Percentiles rank a stretch among this genome's conserved stretches.
These are phyloP conservation scores for Claviceps fusiformis DNA, from an alignment of 2,329 filamentous ascomycete species.

Conservation along the genomic window DNA sequence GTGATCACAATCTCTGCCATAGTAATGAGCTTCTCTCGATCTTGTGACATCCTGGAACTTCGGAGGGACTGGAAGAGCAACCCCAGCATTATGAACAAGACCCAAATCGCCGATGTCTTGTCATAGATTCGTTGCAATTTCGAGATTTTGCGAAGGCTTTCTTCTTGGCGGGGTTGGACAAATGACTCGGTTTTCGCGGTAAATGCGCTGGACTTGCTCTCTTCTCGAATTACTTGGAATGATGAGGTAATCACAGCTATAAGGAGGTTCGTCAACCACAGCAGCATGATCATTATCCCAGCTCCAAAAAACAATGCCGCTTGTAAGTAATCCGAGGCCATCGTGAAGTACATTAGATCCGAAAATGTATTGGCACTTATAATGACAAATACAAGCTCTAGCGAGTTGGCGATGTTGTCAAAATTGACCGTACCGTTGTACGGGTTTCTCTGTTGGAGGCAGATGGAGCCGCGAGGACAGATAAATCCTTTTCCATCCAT, in stretches of 20 bases:
- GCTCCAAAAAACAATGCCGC: slow-evolving; percentile 65
- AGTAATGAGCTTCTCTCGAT: slow-evolving; percentile 51
- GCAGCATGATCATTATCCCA: slow-evolving; percentile 77
- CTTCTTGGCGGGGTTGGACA: slow-evolving; percentile 23
- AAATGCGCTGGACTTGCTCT: slow-evolving; percentile 89
- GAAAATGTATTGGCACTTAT: slow-evolving; percentile 98
- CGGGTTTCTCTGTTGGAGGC: slow-evolving; percentile 66
- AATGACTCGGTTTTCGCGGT: slow-evolving; percentile 52
- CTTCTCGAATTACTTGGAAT: slow-evolving; percentile 95
- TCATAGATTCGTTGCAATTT: slow-evolving; percentile 58
- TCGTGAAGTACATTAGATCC: slow-evolving; percentile 87
- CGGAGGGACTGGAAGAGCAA: slow-evolving; percentile 67
- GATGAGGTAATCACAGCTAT: slow-evolving; percentile 98
- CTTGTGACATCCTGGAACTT: slow-evolving; percentile 59
- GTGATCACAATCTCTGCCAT: slow-evolving; percentile 64
- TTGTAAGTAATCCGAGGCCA: slow-evolving; percentile 78
- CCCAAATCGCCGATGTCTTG: slow-evolving; percentile 65
- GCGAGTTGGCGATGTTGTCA: slow-evolving; percentile 82
- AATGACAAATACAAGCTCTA: slow-evolving; percentile 92
- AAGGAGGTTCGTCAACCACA: slow-evolving; percentile 89
- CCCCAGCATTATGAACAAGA: slow-evolving; percentile 64
- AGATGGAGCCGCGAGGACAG: slow-evolving; percentile 72
- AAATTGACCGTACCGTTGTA: slow-evolving; percentile 82
- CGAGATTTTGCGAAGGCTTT: slow-evolving; percentile 23
- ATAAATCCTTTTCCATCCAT: slow-evolving; percentile 65